These are phyloP conservation scores for Larix kaempferi DNA, from an alignment of 75 land plant genomes.

Conservation along the genomic window DNA sequence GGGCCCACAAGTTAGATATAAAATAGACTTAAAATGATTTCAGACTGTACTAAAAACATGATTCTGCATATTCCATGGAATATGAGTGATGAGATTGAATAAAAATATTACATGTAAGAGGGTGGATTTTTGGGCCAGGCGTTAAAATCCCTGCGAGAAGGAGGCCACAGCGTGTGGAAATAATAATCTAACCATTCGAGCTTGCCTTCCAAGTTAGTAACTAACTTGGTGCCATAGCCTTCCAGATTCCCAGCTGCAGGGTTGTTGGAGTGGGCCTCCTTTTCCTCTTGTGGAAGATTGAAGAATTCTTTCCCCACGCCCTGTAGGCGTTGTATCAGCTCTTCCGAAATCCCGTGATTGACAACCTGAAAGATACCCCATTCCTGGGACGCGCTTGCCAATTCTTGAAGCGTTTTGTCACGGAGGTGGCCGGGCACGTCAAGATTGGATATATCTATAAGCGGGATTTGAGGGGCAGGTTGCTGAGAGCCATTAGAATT, in stretches of 20 bases:
- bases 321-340: conserved; percentile 18
- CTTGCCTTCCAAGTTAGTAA: conserved; percentile 44
- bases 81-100: neutral
- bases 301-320: conserved; percentile 36
- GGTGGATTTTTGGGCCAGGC: conserved; percentile 48
- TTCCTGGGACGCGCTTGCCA: conserved; percentile 12
- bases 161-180: conserved; percentile 61
- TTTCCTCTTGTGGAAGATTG: conserved; percentile 50
- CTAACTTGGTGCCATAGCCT: conserved; percentile 49
- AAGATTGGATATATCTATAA: neutral
- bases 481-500: too few species aligned
- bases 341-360: conserved; percentile 35
- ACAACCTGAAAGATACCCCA: conserved; percentile 43
- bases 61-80: neutral
- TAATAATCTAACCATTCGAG: conserved; percentile 60
- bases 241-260: conserved; percentile 17
- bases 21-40: too few species aligned
- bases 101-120: neutral
- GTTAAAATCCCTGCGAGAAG: conserved; percentile 12
- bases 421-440: neutral
- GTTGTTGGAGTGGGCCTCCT: conserved; percentile 45
- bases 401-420: conserved; percentile 1
- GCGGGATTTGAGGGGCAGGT: neutral
- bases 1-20: neutral
- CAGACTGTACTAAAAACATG: neutral